Conservation (phyloP, 2,329 filamentous ascomycete genomes). For the Fusarium liriodendri region DNA sequence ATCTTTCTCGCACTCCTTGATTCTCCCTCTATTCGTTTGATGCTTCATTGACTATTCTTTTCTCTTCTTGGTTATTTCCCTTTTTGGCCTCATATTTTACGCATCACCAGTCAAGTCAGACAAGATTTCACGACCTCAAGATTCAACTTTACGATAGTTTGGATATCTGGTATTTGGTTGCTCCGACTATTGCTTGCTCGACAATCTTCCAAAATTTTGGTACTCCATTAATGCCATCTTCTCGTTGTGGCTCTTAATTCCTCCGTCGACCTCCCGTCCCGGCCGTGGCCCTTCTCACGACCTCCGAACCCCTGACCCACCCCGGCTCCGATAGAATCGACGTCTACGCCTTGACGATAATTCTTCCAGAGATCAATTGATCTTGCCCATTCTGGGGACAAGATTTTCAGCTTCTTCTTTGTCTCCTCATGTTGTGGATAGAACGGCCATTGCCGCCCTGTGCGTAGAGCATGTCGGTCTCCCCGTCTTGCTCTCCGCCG, state of each 20-base stretch:
- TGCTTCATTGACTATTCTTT: constrained; percentile 21
- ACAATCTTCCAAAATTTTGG: constrained; percentile 12
- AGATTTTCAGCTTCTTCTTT: constrained; percentile 5
- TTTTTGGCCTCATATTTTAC: constrained; percentile 23
- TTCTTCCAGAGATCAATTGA: constrained; percentile 9
- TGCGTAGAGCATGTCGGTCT: constrained; percentile 49
- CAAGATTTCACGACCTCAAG: constrained; percentile 23
- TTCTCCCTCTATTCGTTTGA: constrained; percentile 17
- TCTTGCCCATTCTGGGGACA: constrained; percentile 25
- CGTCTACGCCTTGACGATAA: constrained; percentile 13
- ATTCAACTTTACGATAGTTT: constrained; percentile 30
- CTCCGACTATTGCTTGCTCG: constrained; percentile 8
- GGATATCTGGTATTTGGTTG: constrained; percentile 26
- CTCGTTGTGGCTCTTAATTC: constrained; percentile 29
- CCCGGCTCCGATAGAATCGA: constrained; percentile 23
- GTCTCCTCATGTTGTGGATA: constrained; percentile 37
- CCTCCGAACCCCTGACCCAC: constrained; percentile 32
- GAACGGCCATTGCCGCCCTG: constrained; percentile 32
- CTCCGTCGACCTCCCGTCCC: constrained; percentile 15
- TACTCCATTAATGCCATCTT: constrained; percentile 27
- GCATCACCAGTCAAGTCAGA: constrained; percentile 19
- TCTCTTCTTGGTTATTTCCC: constrained; percentile 25
- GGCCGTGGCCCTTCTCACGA: constrained; percentile 16
- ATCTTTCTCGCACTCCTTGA: constrained; percentile 39
- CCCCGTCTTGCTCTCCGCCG: constrained; percentile 45